phyloP scores from a whole-genome alignment of 2,329 filamentous ascomycete genomes.

The Fusarium sp. region DNA sequence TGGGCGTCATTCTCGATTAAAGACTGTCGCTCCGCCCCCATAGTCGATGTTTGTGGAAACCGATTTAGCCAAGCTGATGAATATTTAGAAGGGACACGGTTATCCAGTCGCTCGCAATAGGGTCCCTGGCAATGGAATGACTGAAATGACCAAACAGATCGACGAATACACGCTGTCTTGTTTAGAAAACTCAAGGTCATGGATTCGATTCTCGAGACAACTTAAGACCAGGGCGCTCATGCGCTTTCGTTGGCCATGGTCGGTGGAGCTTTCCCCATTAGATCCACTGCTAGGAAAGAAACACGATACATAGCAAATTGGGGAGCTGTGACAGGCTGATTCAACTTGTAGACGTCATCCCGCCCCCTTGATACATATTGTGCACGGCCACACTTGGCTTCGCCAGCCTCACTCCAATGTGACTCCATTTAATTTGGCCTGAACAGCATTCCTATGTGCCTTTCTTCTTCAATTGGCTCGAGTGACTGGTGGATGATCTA shows the following conservation, averaged over 20 bases:
- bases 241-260: constrained; percentile 17
- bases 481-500: not conserved
- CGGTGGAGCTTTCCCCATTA: constrained; percentile 18
- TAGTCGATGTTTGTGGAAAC: not conserved
- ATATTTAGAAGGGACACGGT: not conserved
- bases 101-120: not conserved
- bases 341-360: constrained; percentile 15
- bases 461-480: not conserved
- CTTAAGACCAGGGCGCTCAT: not conserved
- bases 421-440: not conserved
- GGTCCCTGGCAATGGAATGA: not conserved
- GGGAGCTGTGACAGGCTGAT: not conserved
- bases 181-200: constrained; percentile 19
- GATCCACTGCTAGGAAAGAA: not conserved
- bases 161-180: not conserved
- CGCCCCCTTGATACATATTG: not conserved
- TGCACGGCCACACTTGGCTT: constrained; percentile 12
- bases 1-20: constrained; percentile 16
- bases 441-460: not conserved
- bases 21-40: constrained; percentile 18
- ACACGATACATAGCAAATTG: not conserved
- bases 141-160: not conserved
- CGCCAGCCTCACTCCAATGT: not conserved
- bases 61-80: not conserved
- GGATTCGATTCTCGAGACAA: constrained; percentile 7